Conservation (phyloP, 2,329 filamentous ascomycete genomes). For the Fusarium anguioides region DNA sequence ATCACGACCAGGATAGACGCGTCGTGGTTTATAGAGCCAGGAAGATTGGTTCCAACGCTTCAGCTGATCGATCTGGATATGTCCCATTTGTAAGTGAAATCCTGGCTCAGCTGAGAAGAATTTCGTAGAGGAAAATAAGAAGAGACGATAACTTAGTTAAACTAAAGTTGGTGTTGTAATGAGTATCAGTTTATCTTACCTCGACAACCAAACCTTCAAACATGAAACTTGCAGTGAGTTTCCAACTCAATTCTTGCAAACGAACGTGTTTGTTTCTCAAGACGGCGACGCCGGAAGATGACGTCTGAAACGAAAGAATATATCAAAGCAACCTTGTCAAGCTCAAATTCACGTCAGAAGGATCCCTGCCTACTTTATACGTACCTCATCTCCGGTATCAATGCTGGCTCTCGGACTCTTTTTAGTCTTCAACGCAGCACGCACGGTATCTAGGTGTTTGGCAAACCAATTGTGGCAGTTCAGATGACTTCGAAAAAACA, state of each 20-base stretch:
- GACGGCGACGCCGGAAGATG: slow-evolving; percentile 42
- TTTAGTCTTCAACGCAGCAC: slow-evolving; percentile 5
- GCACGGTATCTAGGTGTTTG: not conserved
- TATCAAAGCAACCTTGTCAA: slow-evolving; percentile 37
- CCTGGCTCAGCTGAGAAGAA: slow-evolving; percentile 19
- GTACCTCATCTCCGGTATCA: slow-evolving; percentile 46
- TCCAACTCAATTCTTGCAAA: not conserved
- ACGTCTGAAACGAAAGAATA: slow-evolving; percentile 43
- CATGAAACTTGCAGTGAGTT: not conserved
- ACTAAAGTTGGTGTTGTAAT: not conserved
- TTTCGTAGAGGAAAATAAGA: slow-evolving; percentile 7
- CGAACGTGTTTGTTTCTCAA: slow-evolving; percentile 17
- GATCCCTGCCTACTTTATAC: slow-evolving; percentile 40
- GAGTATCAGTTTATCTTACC: not conserved
- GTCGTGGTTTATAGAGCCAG: slow-evolving; percentile 13
- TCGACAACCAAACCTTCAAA: not conserved
- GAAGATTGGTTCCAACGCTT: slow-evolving; percentile 7
- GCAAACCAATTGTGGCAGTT: not conserved
- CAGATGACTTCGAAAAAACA: not conserved
- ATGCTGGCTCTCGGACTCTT: slow-evolving; percentile 37
- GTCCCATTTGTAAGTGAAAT: slow-evolving; percentile 5
- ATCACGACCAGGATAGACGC: slow-evolving; percentile 22
- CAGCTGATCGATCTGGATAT: slow-evolving; percentile 11
- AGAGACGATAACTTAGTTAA: too few relatives aligned
- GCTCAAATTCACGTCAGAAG: slow-evolving; percentile 46